These are phyloP conservation scores for Acacia melanoxylon DNA, from an alignment of 306 rosid genomes.

Conservation along the genomic window DNA sequence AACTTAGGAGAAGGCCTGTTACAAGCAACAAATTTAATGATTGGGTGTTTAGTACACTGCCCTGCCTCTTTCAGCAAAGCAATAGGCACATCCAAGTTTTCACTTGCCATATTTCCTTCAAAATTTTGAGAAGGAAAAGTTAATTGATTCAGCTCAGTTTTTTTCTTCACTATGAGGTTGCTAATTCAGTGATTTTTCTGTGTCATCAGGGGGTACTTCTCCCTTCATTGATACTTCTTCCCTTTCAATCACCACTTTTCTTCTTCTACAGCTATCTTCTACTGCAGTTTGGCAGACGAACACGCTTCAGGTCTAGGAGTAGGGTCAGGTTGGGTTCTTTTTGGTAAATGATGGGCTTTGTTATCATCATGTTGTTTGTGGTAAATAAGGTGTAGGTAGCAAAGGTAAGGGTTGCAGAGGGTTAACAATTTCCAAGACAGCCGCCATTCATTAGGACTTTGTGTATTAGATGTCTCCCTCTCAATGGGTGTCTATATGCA, in stretches of 20 bases:
- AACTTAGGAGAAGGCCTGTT: neutral
- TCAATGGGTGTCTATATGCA: neutral
- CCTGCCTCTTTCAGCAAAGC: neutral
- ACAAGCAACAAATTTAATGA: neutral
- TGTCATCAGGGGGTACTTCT: neutral
- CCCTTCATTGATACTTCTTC: neutral
- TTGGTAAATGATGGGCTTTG: neutral
- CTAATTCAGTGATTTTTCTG: neutral
- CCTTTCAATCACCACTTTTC: neutral
- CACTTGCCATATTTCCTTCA: neutral
- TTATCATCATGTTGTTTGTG: neutral
- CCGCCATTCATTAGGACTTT: neutral
- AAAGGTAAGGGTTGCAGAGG: neutral
- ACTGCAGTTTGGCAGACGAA: neutral
- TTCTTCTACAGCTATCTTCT: neutral
- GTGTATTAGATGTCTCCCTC: neutral
- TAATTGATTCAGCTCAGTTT: neutral
- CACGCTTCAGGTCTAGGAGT: neutral
- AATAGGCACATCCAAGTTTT: neutral
- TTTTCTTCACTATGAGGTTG: neutral
- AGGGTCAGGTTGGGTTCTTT: neutral
- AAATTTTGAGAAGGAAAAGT: neutral
- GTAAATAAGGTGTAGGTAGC: neutral
- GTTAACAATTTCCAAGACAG: neutral
- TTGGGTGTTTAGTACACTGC: neutral